Conservation (phyloP, 305 asterid genomes). For the Ajuga reptans region DNA sequence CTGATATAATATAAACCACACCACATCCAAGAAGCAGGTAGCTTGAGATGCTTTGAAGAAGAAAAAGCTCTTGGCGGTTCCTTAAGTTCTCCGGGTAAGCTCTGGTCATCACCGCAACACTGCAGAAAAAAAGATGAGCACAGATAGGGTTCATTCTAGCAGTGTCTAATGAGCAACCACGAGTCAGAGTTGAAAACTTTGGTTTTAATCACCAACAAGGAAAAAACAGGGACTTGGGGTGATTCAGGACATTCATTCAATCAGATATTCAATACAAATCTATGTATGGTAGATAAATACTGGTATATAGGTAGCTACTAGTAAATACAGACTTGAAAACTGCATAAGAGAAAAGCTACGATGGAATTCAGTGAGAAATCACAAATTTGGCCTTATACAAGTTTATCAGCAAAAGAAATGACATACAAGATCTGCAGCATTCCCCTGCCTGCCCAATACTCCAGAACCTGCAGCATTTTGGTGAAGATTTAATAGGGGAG, state of each 20-base stretch:
- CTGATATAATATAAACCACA: slow-evolving; percentile 52
- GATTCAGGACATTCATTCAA: not conserved
- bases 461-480: slow-evolving; percentile 63
- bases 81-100: slow-evolving; percentile 74
- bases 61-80: slow-evolving; percentile 50
- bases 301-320: not conserved
- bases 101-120: slow-evolving; percentile 98
- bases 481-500: slow-evolving; percentile 17
- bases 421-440: slow-evolving; percentile 97
- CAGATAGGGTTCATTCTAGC: not conserved
- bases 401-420: slow-evolving; percentile 12
- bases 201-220: not conserved
- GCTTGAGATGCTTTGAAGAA: slow-evolving; percentile 75
- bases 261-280: not conserved
- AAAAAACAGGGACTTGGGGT: too few relatives aligned
- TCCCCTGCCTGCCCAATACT: slow-evolving; percentile 93
- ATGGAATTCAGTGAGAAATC: not conserved
- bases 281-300: not conserved
- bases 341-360: not conserved
- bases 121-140: slow-evolving; percentile 26
- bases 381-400: not conserved
- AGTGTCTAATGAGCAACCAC: not conserved
- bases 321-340: not conserved
- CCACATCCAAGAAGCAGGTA: slow-evolving; percentile 86
- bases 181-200: not conserved